phyloP scores from a whole-genome alignment of 495 filamentous ascomycete genomes.

The Viridothelium virens region DNA sequence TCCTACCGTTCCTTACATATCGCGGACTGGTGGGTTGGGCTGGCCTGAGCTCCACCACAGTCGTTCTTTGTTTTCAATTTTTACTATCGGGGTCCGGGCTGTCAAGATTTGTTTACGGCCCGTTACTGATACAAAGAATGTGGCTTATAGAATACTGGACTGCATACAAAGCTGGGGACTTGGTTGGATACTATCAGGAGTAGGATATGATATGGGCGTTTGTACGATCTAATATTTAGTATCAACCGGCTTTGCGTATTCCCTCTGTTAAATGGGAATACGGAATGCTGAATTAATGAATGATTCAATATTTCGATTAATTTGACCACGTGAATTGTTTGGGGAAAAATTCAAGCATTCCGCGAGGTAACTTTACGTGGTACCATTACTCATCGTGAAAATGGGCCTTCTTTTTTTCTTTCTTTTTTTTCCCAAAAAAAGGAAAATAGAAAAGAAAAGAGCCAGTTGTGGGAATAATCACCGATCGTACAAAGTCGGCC shows the following conservation, averaged over 20 bases:
- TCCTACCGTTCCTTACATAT: background rate
- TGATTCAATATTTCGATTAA: background rate
- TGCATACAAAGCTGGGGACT: background rate
- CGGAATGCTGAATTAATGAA: background rate
- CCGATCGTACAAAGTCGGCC: too few relatives aligned
- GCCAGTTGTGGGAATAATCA: too few relatives aligned
- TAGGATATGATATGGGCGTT: background rate
- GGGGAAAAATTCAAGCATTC: too few relatives aligned
- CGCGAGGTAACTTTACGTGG: too few relatives aligned
- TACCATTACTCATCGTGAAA: too few relatives aligned
- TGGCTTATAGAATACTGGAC: background rate
- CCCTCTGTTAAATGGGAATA: background rate
- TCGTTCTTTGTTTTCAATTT: background rate
- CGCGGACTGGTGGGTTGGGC: background rate
- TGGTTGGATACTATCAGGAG: background rate
- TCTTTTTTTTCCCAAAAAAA: too few relatives aligned
- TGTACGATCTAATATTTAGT: slow-evolving; percentile 8
- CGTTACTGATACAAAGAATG: background rate
- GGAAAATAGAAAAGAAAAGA: too few relatives aligned
- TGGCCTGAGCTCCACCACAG: background rate
- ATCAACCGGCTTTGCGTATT: background rate
- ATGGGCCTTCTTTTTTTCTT: too few relatives aligned
- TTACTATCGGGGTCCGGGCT: background rate
- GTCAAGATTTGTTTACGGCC: background rate
- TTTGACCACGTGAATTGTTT: background rate